Evolutionary conservation across 768 basidiomycete species (phyloP), one percentile per base, ranked within the genome.

Genomic region (Calocybe gangraenosa): DNA sequence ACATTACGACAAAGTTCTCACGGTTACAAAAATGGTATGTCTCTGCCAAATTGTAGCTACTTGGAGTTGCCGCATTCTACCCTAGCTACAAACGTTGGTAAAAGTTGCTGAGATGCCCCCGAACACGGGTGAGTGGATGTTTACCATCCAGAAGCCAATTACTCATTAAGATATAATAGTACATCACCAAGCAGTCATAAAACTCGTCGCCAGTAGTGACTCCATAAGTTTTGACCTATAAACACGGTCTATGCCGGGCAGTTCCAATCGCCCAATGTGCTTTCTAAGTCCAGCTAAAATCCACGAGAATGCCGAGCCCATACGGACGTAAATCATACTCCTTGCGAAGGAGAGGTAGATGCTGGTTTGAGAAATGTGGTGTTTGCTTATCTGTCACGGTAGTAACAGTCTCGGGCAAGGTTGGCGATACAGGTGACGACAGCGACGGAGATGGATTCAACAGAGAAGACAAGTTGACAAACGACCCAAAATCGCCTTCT

Each of bases 321-420:
- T 84, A 81, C 9, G 75, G 74, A 20, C 82, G 77, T 49, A 92
- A 62, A 59, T 92, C 88, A 54, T 87, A 82, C 58, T 86, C 79
- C 53, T 68, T 64, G 33, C 76, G 68, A 37, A 67, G 51, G 37
- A 68, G 48, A 3, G 65, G 61, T 7, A 58, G 53, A 33, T 45
- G 37, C 42, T 48, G 36, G 48, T 57, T 37, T 31, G 39, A 37
- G 50, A 52, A 48, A 17, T 48, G 7, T 25, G 44, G 10, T 21
- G 44, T 23, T 41, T 44, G 42, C 15, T 44, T 11, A 41, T 55
- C 23, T 30, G 53, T 23, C 47, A 44, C 42, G 42, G 48, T 41
- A 40, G 18, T 23, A 49, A 54, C 44, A n/a, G n/a, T n/a, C n/a
- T n/a, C n/a, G 25, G 25, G 25, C 6, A 28, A 6, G 25, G 25